phyloP scores from a whole-genome alignment of 1,284 basidiomycete genomes.

The Erythrobasidium hasegawianum region DNA sequence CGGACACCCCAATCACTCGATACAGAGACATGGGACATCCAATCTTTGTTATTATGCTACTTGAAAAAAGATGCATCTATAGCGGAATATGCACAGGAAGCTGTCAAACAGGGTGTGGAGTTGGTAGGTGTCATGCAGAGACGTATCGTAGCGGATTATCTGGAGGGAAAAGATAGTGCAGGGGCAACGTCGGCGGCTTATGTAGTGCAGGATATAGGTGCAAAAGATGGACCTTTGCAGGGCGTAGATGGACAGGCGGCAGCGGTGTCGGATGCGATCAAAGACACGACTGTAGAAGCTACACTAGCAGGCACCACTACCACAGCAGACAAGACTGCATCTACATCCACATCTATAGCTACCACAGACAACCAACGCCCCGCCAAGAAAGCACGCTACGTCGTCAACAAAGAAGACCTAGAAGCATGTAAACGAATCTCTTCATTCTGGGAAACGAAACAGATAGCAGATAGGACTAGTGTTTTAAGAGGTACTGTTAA shows the following conservation, averaged over 20 bases:
- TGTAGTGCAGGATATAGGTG: constrained; percentile 6
- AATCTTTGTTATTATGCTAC: constrained; percentile 77
- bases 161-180: constrained; percentile 61
- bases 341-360: constrained; percentile 46
- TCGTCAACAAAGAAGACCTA: constrained; percentile 68
- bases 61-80: constrained; percentile 64
- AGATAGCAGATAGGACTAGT: constrained; percentile 64
- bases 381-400: constrained; percentile 57
- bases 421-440: constrained; percentile 79
- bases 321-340: constrained; percentile 53
- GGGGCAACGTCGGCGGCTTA: constrained; percentile 13
- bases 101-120: constrained; percentile 63
- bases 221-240: no score
- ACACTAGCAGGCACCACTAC: constrained; percentile 58
- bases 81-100: constrained; percentile 81
- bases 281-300: constrained; percentile 23
- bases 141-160: constrained; percentile 74
- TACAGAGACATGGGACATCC: constrained; percentile 68
- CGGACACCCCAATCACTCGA: constrained; percentile 54
- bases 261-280: constrained; percentile 11
- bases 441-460: constrained; percentile 45
- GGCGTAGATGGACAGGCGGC: no score
- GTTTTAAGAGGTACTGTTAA: constrained; percentile 62
- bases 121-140: constrained; percentile 83
- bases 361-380: constrained; percentile 57